These are phyloP conservation scores for Cylindrotheca closterium DNA, from an alignment of 108 stramenopile species.

Conservation along the genomic window DNA sequence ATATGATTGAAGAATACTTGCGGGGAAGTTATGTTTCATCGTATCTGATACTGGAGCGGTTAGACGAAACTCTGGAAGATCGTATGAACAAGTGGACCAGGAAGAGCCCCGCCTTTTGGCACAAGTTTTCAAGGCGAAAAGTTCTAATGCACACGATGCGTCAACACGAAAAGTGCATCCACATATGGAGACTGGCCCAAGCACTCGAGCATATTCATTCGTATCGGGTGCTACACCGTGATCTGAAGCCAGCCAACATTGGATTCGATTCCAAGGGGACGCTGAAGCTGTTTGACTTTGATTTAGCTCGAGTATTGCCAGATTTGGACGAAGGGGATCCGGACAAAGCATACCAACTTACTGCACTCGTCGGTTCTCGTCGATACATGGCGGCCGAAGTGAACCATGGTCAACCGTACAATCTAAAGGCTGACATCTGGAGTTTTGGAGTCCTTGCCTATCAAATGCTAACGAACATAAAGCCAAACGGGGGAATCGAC, in stretches of 20 bases:
- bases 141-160: too few species aligned
- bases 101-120: too few species aligned
- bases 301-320: constrained; percentile 19
- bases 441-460: constrained; percentile 46
- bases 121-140: too few species aligned
- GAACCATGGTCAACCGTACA: constrained; percentile 37
- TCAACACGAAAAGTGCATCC: not conserved
- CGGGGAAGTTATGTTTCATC: constrained; percentile 25
- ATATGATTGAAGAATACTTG: not conserved
- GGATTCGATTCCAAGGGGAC: constrained; percentile 40
- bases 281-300: constrained; percentile 53
- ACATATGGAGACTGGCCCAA: not conserved
- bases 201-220: constrained; percentile 64
- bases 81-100: not conserved
- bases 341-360: constrained; percentile 32
- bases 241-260: constrained; percentile 49
- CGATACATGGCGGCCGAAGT: constrained; percentile 64
- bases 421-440: constrained; percentile 52
- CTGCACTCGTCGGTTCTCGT: constrained; percentile 42
- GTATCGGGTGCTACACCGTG: constrained; percentile 57
- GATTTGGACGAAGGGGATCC: not conserved
- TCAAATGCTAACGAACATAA: constrained; percentile 23
- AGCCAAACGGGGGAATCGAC: not conserved
- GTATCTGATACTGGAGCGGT: constrained; percentile 41
- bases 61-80: constrained; percentile 19